Evolutionary conservation across 169 alveolate species (phyloP).

Genomic region (Plasmodium chabaudi): DNA sequence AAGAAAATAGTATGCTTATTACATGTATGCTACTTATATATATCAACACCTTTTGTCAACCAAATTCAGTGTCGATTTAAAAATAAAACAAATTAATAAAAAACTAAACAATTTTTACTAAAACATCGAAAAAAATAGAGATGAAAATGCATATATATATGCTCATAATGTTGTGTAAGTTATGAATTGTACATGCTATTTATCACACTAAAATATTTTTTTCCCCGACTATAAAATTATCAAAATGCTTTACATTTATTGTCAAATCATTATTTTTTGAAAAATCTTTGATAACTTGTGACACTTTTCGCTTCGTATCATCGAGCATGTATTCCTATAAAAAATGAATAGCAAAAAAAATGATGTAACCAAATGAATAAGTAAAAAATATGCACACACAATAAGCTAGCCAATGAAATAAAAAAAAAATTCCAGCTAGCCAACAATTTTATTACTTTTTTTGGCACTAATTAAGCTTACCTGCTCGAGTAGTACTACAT

Average conservation of each 20-base stretch:
- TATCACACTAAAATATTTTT: constrained; percentile 31
- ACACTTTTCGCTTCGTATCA: constrained; percentile 71
- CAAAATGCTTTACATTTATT: constrained; percentile 48
- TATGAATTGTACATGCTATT: neutral
- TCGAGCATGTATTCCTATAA: constrained; percentile 71
- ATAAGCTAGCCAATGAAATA: neutral
- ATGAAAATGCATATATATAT: neutral
- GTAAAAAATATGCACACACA: neutral
- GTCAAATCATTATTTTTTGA: constrained; percentile 25
- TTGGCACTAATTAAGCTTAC: neutral
- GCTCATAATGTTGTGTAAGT: too few relatives aligned
- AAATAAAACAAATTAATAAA: neutral
- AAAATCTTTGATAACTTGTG: constrained; percentile 53
- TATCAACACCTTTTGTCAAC: too few relatives aligned
- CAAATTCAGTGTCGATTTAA: neutral
- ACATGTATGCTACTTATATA: too few relatives aligned
- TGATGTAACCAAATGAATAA: neutral
- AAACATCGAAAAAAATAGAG: neutral
- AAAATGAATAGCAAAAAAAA: neutral
- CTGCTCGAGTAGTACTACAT: constrained; percentile 61
- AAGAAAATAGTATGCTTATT: too few relatives aligned
- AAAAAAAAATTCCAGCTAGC: neutral
- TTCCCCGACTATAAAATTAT: constrained; percentile 53
- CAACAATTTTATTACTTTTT: neutral
- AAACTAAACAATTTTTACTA: neutral